Evolutionary conservation across 2,329 filamentous ascomycete genomes (phyloP).

Genomic region (Uncinocarpus reesii): DNA sequence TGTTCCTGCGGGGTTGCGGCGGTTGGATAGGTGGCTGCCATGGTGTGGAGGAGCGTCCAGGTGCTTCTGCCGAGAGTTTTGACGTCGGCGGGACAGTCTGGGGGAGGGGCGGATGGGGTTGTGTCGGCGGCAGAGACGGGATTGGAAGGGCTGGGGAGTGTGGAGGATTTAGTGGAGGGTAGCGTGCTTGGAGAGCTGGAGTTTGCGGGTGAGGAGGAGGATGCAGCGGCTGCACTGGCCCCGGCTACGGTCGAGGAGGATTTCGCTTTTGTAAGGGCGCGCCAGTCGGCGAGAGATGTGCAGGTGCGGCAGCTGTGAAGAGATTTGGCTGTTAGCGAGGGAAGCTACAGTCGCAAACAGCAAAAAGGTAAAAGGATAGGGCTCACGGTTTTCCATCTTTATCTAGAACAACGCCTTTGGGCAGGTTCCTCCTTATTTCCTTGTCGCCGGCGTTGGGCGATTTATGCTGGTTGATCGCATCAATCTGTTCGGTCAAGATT

Average conservation of each 20-base stretch:
- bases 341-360: too few species aligned
- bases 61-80: conserved; percentile 74
- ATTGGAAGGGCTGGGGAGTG: conserved; percentile 19
- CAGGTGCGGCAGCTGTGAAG: conserved; percentile 39
- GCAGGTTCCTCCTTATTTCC: conserved; percentile 22
- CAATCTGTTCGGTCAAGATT: conserved; percentile 21
- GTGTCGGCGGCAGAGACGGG: conserved; percentile 13
- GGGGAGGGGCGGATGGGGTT: conserved; percentile 30
- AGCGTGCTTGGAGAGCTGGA: conserved; percentile 32
- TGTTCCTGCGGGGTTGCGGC: conserved; percentile 59
- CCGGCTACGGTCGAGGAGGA: conserved; percentile 19
- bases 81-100: conserved; percentile 83
- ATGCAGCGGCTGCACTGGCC: background rate
- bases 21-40: conserved; percentile 76
- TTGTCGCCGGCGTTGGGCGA: conserved; percentile 18
- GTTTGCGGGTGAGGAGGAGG: conserved; percentile 19
- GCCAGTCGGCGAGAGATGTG: conserved; percentile 40
- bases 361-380: background rate
- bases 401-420: conserved; percentile 42
- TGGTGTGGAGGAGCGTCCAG: conserved; percentile 88
- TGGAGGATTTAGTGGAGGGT: conserved; percentile 24
- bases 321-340: background rate
- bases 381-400: conserved; percentile 43
- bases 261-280: conserved; percentile 35
- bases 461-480: conserved; percentile 12